phyloP scores from a whole-genome alignment of 1,284 basidiomycete genomes.

The Mycena sp. region DNA sequence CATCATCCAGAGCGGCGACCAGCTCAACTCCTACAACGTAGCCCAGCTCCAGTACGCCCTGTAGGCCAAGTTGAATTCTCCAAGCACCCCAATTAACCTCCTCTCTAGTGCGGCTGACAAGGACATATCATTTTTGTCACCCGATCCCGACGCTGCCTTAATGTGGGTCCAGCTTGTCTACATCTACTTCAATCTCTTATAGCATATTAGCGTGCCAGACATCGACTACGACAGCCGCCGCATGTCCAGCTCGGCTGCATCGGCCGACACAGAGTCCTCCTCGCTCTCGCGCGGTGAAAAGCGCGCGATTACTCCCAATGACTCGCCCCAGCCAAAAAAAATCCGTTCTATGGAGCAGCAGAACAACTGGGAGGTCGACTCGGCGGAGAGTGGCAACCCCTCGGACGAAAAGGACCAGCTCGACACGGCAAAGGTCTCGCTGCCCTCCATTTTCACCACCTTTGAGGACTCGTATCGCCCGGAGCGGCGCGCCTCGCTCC shows the following conservation, averaged over 20 bases:
- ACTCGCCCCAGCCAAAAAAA: slow-evolving; percentile 64
- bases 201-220: slow-evolving; percentile 53
- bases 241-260: slow-evolving; percentile 71
- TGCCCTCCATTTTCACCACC: slow-evolving; percentile 77
- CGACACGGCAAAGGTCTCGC: slow-evolving; percentile 68
- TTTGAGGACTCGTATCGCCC: slow-evolving; percentile 71
- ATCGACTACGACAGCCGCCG: slow-evolving; percentile 63
- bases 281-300: slow-evolving; percentile 68
- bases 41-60: slow-evolving; percentile 69
- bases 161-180: slow-evolving; percentile 35
- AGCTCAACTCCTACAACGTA: slow-evolving; percentile 71
- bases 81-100: slow-evolving; percentile 15
- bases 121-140: slow-evolving; percentile 50
- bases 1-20: slow-evolving; percentile 45
- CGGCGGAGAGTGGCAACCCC: slow-evolving; percentile 37
- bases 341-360: slow-evolving; percentile 48
- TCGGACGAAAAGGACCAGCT: slow-evolving; percentile 48
- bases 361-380: slow-evolving; percentile 50
- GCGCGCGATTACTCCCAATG: slow-evolving; percentile 61
- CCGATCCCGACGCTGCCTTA: slow-evolving; percentile 36
- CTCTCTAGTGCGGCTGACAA: slow-evolving; percentile 33
- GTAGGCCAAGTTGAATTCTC: slow-evolving; percentile 53
- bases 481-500: slow-evolving; percentile 75
- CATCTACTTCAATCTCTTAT: slow-evolving; percentile 21
- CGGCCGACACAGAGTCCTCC: slow-evolving; percentile 73